Evolutionary conservation across 257 asterid genomes (phyloP).

Genomic region (Solanum ahanhuiri): DNA sequence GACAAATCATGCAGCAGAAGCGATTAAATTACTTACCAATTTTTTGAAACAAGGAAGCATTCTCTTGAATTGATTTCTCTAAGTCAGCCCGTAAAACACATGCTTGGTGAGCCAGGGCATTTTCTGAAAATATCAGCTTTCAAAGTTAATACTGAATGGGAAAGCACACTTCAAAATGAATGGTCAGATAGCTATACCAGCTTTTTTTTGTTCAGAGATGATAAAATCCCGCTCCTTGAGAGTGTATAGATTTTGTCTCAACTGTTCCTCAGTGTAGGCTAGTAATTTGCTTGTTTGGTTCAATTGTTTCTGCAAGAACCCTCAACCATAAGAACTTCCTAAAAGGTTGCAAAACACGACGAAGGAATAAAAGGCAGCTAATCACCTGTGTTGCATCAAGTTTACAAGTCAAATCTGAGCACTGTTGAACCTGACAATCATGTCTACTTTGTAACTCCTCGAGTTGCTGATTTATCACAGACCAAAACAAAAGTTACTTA

Average conservation of each 20-base stretch:
- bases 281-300: conserved; percentile 38
- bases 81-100: conserved; percentile 73
- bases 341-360: background rate
- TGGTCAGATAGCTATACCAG: conserved; percentile 25
- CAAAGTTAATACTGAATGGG: background rate
- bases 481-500: background rate
- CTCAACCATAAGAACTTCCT: conserved; percentile 12
- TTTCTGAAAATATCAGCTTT: conserved; percentile 30
- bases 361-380: background rate
- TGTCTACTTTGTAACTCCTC: conserved; percentile 54
- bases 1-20: background rate
- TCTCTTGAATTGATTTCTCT: conserved; percentile 68
- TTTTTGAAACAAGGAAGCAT: conserved; percentile 53
- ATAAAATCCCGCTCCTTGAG: conserved; percentile 65
- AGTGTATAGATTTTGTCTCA: conserved; percentile 42
- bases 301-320: conserved; percentile 49
- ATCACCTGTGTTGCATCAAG: conserved; percentile 58
- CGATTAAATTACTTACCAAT: conserved; percentile 30
- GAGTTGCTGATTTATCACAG: conserved; percentile 31
- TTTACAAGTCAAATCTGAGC: conserved; percentile 45
- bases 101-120: conserved; percentile 83
- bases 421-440: conserved; percentile 44
- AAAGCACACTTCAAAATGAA: background rate
- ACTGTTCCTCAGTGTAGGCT: conserved; percentile 51
- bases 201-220: conserved; percentile 74